Evolutionary conservation across 371 early-diverging fungal species (phyloP).

Genomic region (Haplosporangium sp.): DNA sequence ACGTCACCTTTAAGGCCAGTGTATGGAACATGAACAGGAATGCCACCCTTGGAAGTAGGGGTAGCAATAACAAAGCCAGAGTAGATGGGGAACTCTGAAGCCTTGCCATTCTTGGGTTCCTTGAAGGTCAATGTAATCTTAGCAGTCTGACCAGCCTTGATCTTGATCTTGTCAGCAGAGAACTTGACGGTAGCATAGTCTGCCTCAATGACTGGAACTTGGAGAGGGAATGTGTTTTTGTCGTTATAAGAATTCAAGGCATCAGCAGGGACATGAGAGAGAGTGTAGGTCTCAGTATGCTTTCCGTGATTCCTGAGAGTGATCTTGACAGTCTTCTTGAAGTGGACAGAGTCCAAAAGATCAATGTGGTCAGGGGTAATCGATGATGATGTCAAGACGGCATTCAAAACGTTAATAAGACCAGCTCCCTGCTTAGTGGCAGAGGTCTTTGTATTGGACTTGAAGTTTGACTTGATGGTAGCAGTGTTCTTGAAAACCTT

Average conservation of each 20-base stretch:
- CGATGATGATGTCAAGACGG: constrained; percentile 62
- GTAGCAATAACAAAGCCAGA: constrained; percentile 31
- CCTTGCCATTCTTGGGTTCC: constrained; percentile 49
- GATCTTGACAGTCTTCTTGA: constrained; percentile 59
- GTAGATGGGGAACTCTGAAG: constrained; percentile 31
- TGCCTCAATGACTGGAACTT: constrained; percentile 29
- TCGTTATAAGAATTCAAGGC: constrained; percentile 58
- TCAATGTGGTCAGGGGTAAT: constrained; percentile 70
- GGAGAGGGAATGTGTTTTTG: constrained; percentile 29
- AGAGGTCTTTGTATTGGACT: constrained; percentile 54
- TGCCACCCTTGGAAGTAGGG: constrained; percentile 20
- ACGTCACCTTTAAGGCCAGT: constrained; percentile 60
- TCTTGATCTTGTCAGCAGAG: constrained; percentile 33
- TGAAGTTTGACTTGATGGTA: constrained; percentile 51
- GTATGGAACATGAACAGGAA: constrained; percentile 61
- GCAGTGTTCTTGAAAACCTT: constrained; percentile 63
- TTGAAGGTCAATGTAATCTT: constrained; percentile 53
- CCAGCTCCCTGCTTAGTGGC: constrained; percentile 78
- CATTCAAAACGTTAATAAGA: constrained; percentile 69
- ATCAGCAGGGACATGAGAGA: constrained; percentile 59
- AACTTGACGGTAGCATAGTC: constrained; percentile 52
- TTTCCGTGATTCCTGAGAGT: constrained; percentile 68
- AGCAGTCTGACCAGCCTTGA: constrained; percentile 56
- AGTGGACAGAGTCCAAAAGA: constrained; percentile 66
- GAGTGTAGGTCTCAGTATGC: constrained; percentile 60